phyloP scores from a whole-genome alignment of 495 filamentous ascomycete genomes.

The Thermothielavioides terrestris region DNA sequence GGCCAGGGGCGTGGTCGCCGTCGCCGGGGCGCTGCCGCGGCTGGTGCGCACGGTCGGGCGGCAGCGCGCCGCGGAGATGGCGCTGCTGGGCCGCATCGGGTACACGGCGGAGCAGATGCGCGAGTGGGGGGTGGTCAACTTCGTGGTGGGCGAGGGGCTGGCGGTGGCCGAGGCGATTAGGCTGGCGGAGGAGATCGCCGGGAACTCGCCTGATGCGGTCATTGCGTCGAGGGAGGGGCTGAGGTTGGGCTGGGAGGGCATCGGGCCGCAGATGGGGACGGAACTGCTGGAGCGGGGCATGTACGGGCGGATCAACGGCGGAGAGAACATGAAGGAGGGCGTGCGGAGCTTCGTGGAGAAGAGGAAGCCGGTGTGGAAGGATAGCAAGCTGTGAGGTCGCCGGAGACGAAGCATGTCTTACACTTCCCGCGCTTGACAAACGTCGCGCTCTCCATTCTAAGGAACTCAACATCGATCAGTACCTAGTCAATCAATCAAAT shows the following conservation, averaged over 20 bases:
- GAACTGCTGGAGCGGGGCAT: slow-evolving; percentile 47
- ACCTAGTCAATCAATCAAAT: no score
- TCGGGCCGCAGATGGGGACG: slow-evolving; percentile 56
- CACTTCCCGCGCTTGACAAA: no score
- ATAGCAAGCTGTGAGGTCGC: slow-evolving; percentile 57
- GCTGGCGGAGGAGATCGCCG: slow-evolving; percentile 45
- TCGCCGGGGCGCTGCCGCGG: slow-evolving; percentile 66
- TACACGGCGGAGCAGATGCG: slow-evolving; percentile 55
- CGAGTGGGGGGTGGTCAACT: slow-evolving; percentile 68
- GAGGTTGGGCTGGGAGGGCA: slow-evolving; percentile 52
- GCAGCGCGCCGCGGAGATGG: slow-evolving; percentile 66
- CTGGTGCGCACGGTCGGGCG: slow-evolving; percentile 58
- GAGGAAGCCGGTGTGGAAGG: slow-evolving; percentile 60
- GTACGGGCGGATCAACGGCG: slow-evolving; percentile 52
- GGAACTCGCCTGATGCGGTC: slow-evolving; percentile 65
- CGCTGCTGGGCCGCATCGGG: slow-evolving; percentile 53
- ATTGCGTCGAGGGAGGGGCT: slow-evolving; percentile 61
- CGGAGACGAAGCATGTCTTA: no score
- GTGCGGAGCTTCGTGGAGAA: slow-evolving; percentile 74
- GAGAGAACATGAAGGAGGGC: slow-evolving; percentile 71
- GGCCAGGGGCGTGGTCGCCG: slow-evolving; percentile 58
- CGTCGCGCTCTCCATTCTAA: no score
- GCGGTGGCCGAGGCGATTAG: slow-evolving; percentile 47
- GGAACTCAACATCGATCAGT: no score
- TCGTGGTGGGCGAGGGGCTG: slow-evolving; percentile 45